phyloP scores from a whole-genome alignment of 352 stramenopile species.

The Globisporangium perplexum region DNA sequence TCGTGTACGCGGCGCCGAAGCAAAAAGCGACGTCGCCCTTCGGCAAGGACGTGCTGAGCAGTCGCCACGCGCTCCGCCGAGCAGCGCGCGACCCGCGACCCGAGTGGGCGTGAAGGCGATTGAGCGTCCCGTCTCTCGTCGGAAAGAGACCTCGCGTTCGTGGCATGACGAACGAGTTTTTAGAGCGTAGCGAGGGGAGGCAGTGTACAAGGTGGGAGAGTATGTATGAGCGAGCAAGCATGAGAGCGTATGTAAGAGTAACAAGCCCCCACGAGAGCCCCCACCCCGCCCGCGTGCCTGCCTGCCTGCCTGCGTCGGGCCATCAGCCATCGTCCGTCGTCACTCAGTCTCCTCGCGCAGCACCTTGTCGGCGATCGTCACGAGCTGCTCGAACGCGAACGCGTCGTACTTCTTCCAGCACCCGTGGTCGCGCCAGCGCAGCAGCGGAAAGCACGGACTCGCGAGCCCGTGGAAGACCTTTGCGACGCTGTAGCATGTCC shows the following conservation, averaged over 20 bases:
- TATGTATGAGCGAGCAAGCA: neutral
- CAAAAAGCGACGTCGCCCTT: neutral
- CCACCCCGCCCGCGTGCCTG: no score
- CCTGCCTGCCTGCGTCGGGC: no score
- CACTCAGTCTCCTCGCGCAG: constrained; percentile 23
- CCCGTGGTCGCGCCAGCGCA: constrained; percentile 56
- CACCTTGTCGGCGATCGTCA: constrained; percentile 54
- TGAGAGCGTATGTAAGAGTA: neutral
- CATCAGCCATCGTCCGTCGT: no score
- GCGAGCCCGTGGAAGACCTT: constrained; percentile 75
- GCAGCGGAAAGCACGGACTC: constrained; percentile 50
- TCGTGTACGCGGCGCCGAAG: constrained; percentile 9
- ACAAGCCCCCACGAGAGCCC: neutral
- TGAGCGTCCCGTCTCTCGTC: constrained; percentile 4
- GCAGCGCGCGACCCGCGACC: constrained; percentile 5
- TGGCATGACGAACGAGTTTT: neutral
- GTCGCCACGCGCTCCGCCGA: neutral
- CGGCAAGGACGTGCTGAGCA: neutral
- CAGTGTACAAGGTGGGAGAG: neutral
- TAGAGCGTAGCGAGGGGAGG: no score
- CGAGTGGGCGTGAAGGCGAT: constrained; percentile 8
- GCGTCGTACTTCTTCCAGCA: constrained; percentile 62
- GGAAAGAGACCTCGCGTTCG: constrained; percentile 6
- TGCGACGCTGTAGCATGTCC: constrained; percentile 64
- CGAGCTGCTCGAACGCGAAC: constrained; percentile 72